Conservation (phyloP, 768 basidiomycete species). For the Tylopilus sp. region DNA sequence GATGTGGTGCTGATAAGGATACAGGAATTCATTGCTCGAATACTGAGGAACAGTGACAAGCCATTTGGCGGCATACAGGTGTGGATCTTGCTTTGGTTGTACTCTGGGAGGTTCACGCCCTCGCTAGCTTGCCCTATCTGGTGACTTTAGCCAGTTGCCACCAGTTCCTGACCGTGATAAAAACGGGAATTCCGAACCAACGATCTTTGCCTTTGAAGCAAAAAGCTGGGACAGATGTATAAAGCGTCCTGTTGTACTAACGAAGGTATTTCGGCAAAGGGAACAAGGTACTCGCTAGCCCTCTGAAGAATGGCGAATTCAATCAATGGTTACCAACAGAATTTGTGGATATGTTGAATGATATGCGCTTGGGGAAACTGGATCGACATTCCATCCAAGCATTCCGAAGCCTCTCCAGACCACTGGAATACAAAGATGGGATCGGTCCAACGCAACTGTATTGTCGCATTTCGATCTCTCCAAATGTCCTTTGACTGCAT, state of each 20-base stretch:
- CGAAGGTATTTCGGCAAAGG: constrained; percentile 83
- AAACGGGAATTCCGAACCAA: constrained; percentile 45
- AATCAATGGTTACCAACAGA: constrained; percentile 26
- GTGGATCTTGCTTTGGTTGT: background rate
- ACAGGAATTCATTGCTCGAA: constrained; percentile 62
- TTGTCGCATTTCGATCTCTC: constrained; percentile 13
- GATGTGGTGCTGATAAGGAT: constrained; percentile 27
- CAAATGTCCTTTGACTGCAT: background rate
- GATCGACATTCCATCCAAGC: constrained; percentile 37
- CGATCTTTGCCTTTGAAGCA: constrained; percentile 79
- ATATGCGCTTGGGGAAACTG: constrained; percentile 76
- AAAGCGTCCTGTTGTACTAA: constrained; percentile 50
- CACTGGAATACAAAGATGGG: constrained; percentile 61
- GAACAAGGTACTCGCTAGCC: constrained; percentile 53
- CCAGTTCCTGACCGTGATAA: constrained; percentile 60
- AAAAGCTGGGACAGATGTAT: constrained; percentile 68
- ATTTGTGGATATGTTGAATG: constrained; percentile 85
- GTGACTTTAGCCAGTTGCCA: constrained; percentile 90
- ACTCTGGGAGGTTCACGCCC: background rate
- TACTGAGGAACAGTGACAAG: constrained; percentile 43
- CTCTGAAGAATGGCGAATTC: background rate
- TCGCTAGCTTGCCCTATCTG: constrained; percentile 72
- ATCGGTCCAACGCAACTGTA: constrained; percentile 83
- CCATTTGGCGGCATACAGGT: constrained; percentile 92
- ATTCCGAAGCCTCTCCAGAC: constrained; percentile 57